Evolutionary conservation across 371 early-diverging fungal species (phyloP).

Genomic region (Lichtheimia hyalospora): DNA sequence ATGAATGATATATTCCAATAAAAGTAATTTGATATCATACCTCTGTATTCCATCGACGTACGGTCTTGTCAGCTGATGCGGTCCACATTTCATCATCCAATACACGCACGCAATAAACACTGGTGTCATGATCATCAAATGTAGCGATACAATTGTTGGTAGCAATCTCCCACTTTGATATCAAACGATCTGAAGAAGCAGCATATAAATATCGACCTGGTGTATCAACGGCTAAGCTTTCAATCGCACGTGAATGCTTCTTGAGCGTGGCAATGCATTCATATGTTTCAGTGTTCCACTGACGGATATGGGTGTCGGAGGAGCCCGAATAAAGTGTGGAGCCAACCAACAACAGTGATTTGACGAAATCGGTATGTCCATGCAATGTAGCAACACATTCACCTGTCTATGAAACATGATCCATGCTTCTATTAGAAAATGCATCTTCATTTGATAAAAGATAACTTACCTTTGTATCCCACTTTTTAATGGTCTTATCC

Average conservation of each 20-base stretch:
- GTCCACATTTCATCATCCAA: conserved; percentile 69
- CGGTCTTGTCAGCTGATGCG: conserved; percentile 81
- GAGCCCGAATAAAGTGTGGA: conserved; percentile 67
- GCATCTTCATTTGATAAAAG: neutral
- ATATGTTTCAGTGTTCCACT: conserved; percentile 62
- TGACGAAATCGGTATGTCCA: conserved; percentile 77
- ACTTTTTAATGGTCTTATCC: conserved; percentile 78
- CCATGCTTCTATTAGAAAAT: neutral
- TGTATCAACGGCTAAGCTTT: conserved; percentile 51
- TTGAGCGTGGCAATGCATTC: conserved; percentile 45
- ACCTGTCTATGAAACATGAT: conserved; percentile 38
- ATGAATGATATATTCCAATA: neutral
- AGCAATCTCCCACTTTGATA: conserved; percentile 67
- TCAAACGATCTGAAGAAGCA: conserved; percentile 66
- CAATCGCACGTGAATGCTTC: conserved; percentile 66
- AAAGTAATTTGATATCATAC: conserved; percentile 13
- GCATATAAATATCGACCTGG: conserved; percentile 59
- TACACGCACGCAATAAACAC: conserved; percentile 59
- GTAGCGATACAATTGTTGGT: conserved; percentile 38
- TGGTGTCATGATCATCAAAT: conserved; percentile 72
- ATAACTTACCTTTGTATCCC: conserved; percentile 56
- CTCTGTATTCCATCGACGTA: conserved; percentile 55
- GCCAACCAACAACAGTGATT: conserved; percentile 55
- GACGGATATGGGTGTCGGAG: conserved; percentile 66
- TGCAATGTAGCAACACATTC: conserved; percentile 53